These are phyloP conservation scores for Apiospora hydei DNA, from an alignment of 2,329 filamentous ascomycete species.

Conservation along the genomic window DNA sequence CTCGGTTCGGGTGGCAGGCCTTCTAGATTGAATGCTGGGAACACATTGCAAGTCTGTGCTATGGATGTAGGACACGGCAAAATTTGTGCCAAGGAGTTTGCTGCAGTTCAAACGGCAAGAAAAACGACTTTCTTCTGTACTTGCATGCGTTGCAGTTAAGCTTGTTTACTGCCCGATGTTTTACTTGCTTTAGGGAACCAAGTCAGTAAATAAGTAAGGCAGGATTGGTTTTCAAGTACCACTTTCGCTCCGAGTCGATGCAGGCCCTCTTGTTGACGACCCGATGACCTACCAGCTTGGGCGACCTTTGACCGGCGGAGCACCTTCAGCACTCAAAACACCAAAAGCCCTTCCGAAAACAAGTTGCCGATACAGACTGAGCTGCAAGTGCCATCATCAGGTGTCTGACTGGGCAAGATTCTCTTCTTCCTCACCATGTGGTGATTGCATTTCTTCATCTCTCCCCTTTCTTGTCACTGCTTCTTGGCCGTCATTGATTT, in stretches of 20 bases:
- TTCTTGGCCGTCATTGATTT: not conserved
- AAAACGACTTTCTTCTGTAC: not conserved
- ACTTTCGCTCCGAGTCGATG: not conserved
- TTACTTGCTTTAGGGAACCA: not conserved
- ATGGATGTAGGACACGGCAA: not conserved
- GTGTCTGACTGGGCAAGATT: not conserved
- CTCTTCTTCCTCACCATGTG: conserved; percentile 13
- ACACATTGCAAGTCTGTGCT: not conserved
- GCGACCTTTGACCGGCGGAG: not conserved
- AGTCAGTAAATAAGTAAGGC: not conserved
- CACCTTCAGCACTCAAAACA: not conserved
- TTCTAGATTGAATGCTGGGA: not conserved
- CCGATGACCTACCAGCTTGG: not conserved
- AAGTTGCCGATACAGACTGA: not conserved
- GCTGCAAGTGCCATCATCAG: not conserved
- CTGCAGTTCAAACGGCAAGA: not conserved
- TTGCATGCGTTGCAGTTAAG: not conserved
- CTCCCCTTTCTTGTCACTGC: conserved; percentile 1
- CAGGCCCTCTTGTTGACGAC: conserved; percentile 1
- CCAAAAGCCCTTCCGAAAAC: not conserved
- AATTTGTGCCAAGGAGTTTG: not conserved
- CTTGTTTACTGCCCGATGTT: not conserved
- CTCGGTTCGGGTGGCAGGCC: too few relatives aligned
- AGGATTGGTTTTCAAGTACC: not conserved
- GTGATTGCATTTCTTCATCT: conserved; percentile 2